phyloP scores from a whole-genome alignment of 495 filamentous ascomycete species.

The Opeltia flavorubescens region DNA sequence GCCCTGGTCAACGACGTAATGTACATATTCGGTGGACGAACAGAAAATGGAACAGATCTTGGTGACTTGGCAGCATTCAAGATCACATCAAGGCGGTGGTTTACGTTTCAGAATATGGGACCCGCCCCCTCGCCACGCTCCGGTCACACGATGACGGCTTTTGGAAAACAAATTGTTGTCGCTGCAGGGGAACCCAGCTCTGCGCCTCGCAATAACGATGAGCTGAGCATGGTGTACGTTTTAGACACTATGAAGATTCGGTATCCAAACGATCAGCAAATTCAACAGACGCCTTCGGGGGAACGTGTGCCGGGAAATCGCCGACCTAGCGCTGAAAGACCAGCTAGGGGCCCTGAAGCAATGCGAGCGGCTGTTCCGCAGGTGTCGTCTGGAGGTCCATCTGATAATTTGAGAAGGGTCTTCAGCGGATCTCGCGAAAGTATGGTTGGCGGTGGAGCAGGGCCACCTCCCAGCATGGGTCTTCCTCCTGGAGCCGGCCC shows the following conservation, averaged over 20 bases:
- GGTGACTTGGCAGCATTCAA: slow-evolving; percentile 93
- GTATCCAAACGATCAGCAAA: slow-evolving; percentile 70
- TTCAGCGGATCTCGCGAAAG: slow-evolving; percentile 39
- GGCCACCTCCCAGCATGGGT: not conserved
- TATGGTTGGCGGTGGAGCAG: slow-evolving; percentile 22
- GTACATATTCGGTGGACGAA: slow-evolving; percentile 98
- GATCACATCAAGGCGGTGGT: slow-evolving; percentile 85
- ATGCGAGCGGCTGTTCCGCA: slow-evolving; percentile 36
- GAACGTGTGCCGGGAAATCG: slow-evolving; percentile 23
- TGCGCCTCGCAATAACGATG: slow-evolving; percentile 58
- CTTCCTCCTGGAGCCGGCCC: not conserved
- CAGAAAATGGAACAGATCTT: slow-evolving; percentile 77
- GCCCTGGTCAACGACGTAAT: slow-evolving; percentile 91
- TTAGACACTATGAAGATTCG: slow-evolving; percentile 91
- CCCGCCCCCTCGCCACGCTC: slow-evolving; percentile 86
- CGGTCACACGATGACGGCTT: slow-evolving; percentile 94
- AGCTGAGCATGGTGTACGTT: slow-evolving; percentile 80
- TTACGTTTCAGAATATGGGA: slow-evolving; percentile 99
- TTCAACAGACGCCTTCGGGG: slow-evolving; percentile 22
- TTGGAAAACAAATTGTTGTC: slow-evolving; percentile 81
- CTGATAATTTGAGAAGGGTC: slow-evolving; percentile 40
- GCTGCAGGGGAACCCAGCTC: slow-evolving; percentile 90
- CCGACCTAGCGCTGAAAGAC: slow-evolving; percentile 26
- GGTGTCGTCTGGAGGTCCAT: slow-evolving; percentile 45
- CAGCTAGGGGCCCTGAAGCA: slow-evolving; percentile 12